These are phyloP conservation scores for Aurifilum marmelostoma DNA, from an alignment of 2,329 filamentous ascomycete species.

Conservation along the genomic window DNA sequence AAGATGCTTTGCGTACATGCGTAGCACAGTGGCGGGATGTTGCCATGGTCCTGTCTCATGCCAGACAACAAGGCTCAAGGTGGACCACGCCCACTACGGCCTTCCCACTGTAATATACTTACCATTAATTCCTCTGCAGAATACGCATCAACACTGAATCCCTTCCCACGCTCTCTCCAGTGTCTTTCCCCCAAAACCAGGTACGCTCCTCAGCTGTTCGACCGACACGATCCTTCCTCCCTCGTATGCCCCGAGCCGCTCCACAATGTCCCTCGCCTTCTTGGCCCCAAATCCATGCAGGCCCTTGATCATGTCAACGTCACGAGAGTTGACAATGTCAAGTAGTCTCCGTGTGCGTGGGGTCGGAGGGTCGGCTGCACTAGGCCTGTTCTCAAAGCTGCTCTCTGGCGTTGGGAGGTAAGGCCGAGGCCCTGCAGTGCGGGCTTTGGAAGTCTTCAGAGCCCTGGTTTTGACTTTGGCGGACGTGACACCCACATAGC, in stretches of 20 bases:
- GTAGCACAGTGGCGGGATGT: neutral
- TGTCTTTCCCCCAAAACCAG: conserved; percentile 59
- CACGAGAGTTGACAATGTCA: conserved; percentile 73
- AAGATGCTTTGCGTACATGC: neutral
- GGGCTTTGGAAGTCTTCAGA: conserved; percentile 18
- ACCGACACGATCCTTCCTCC: conserved; percentile 51
- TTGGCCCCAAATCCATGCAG: conserved; percentile 74
- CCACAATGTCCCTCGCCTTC: conserved; percentile 65
- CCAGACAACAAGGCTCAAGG: neutral
- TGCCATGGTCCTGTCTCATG: neutral
- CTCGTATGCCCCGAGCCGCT: conserved; percentile 53
- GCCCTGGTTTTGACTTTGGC: conserved; percentile 24
- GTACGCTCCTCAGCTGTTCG: conserved; percentile 55
- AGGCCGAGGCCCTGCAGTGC: conserved; percentile 24
- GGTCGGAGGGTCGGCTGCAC: neutral
- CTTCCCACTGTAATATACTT: neutral
- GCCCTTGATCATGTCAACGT: conserved; percentile 65
- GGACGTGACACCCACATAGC: conserved; percentile 35
- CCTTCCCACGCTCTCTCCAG: conserved; percentile 61
- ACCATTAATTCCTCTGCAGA: neutral
- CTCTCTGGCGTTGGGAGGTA: conserved; percentile 41
- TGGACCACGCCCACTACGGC: too few relatives aligned
- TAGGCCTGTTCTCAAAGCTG: conserved; percentile 5
- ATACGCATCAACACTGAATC: conserved; percentile 35
- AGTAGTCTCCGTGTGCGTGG: conserved; percentile 67